phyloP scores from a whole-genome alignment of 2,329 filamentous ascomycete genomes.

The Periconia sp. region DNA sequence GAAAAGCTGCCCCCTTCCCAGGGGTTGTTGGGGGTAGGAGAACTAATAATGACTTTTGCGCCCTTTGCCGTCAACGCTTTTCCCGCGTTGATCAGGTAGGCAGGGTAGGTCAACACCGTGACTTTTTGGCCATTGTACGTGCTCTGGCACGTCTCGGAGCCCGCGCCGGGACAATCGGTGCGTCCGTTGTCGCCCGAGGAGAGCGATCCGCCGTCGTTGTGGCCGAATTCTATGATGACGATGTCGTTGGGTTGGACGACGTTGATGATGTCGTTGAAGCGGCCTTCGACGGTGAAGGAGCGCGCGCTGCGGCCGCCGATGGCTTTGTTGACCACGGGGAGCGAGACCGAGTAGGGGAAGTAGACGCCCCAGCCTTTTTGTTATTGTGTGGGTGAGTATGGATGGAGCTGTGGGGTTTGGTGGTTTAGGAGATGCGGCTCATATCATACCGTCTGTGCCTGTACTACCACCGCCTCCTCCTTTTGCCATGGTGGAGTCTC shows the following conservation, averaged over 20 bases:
- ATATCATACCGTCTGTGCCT: conserved; percentile 27
- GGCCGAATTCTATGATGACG: conserved; percentile 71
- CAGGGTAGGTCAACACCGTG: conserved; percentile 62
- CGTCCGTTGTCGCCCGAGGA: conserved; percentile 60
- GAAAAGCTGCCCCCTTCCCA: conserved; percentile 60
- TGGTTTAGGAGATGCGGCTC: not conserved
- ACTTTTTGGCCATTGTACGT: conserved; percentile 56
- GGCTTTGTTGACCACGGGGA: conserved; percentile 63
- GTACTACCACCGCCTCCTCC: conserved; percentile 46
- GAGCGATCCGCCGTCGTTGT: conserved; percentile 68
- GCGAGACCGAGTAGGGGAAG: conserved; percentile 55
- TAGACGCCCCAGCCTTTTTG: conserved; percentile 63
- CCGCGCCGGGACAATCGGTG: conserved; percentile 60
- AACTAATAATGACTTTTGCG: conserved; percentile 60
- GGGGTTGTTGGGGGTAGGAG: conserved; percentile 64
- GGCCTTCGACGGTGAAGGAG: conserved; percentile 67
- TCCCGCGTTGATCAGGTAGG: conserved; percentile 62
- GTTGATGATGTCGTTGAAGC: conserved; percentile 60
- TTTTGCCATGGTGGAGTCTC: conserved; percentile 64
- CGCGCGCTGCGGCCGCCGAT: conserved; percentile 67
- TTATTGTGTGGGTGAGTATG: not conserved
- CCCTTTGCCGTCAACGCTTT: conserved; percentile 58
- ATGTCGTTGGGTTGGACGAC: conserved; percentile 61
- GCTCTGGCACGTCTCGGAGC: conserved; percentile 56
- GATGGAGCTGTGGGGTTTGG: not conserved